Percentiles rank a stretch among this genome's conserved stretches.
phyloP scores from a whole-genome alignment of 768 basidiomycete genomes.

The Rhizopogon roseolus region DNA sequence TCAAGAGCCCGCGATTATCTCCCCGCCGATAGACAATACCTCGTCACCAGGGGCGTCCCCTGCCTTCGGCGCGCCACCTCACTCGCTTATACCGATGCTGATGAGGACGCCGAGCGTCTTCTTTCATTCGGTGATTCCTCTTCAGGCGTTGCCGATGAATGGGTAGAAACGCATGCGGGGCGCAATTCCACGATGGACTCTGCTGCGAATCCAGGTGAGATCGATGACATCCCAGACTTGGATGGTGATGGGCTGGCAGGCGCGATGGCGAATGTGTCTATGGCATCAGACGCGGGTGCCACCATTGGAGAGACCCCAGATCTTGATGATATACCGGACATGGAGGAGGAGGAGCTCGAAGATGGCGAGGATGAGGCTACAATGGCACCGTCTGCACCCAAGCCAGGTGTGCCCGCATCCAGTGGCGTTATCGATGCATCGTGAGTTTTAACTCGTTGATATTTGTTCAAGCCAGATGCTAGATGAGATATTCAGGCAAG shows the following conservation, averaged over 20 bases:
- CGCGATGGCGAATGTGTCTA: slow-evolving; percentile 41
- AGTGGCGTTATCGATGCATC: slow-evolving; percentile 40
- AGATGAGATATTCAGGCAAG: slow-evolving; percentile 36
- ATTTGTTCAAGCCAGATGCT: slow-evolving; percentile 1
- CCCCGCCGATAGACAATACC: slow-evolving; percentile 94
- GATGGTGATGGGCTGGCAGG: slow-evolving; percentile 50
- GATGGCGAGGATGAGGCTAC: slow-evolving; percentile 88
- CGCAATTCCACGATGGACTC: slow-evolving; percentile 51
- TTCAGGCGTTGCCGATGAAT: slow-evolving; percentile 67
- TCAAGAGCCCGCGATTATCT: slow-evolving; percentile 87
- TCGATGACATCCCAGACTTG: slow-evolving; percentile 86
- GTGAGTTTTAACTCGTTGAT: slow-evolving; percentile 29
- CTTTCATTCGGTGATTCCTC: slow-evolving; percentile 74
- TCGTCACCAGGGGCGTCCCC: slow-evolving; percentile 93
- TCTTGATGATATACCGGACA: slow-evolving; percentile 97
- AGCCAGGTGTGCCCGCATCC: slow-evolving; percentile 26
- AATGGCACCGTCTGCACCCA: slow-evolving; percentile 62
- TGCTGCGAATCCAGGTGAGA: slow-evolving; percentile 54
- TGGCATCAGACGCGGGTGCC: slow-evolving; percentile 31
- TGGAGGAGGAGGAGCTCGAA: slow-evolving; percentile 92
- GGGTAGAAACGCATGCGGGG: slow-evolving; percentile 97
- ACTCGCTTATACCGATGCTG: slow-evolving; percentile 89
- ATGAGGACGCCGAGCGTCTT: slow-evolving; percentile 93
- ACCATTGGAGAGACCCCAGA: slow-evolving; percentile 67
- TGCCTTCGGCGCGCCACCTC: slow-evolving; percentile 92